Evolutionary conservation across 768 basidiomycete genomes (phyloP), one percentile per base, ranked within the genome.

Genomic region (Lactarius hengduanensis): DNA sequence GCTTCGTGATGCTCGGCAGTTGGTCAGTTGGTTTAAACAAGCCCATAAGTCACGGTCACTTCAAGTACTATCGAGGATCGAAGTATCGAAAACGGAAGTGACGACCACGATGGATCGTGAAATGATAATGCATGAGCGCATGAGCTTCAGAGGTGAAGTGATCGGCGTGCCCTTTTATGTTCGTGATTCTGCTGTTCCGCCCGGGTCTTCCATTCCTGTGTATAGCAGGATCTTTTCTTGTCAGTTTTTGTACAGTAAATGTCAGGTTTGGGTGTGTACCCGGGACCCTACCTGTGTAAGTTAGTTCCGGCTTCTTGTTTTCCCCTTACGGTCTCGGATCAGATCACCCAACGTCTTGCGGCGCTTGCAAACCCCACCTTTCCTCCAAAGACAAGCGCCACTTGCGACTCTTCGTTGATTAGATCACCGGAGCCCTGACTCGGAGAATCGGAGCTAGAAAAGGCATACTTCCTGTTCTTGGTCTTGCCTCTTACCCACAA

Each of bases 311-410:
- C 47, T 22, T 50, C 47, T 53, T 53, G 50, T 53, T 50, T 50
- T 26, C 50, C 50, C 5, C 26, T 26, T 28, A 22, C 15, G 26
- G 22, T 13, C 41, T 41, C 41, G 41, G 22, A 26, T 22, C 47
- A 50, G 47, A 13, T 13, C 5, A 22, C n/a, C 13, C 11, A 22
- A 50, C n/a, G 10, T 22, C 11, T 7, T 22, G 11, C 13, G 26
- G 50, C 50, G 50, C 50, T 53, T 53, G 50, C 50, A 26, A 28
- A 26, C 22, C 50, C 50, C 50, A 53, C 50, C 50, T 53, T 53
- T 13, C 26, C 26, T 6, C 50, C 22, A 53, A 26, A 13, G 22
- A 50, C 22, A 47, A 22, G 47, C 22, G 22, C n/a, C 47, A 50
- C 47, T 15, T 34, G 34, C 7, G 4, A 32, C 32, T 30, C 43